Conservation (phyloP, 2,329 filamentous ascomycete species). For the Microdochium trichocladiopsis region DNA sequence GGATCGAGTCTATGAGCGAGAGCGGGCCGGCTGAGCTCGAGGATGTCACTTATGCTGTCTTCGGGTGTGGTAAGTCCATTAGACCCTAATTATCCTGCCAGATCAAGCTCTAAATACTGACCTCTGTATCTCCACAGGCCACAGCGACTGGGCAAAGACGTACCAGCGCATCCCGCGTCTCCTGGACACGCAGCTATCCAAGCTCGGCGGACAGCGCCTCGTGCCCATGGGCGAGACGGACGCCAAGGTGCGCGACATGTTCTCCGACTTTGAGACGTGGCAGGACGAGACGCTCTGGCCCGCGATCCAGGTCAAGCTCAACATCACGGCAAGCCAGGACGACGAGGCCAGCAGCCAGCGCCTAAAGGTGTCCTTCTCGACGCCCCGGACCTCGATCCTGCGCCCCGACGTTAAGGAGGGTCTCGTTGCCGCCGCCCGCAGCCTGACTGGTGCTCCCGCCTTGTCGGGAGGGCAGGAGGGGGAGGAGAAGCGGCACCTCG, state of each 20-base stretch:
- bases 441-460: background rate
- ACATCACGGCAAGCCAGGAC: slow-evolving; percentile 10
- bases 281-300: slow-evolving; percentile 49
- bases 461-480: slow-evolving; percentile 12
- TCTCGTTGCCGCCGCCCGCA: background rate
- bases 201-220: slow-evolving; percentile 38
- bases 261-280: slow-evolving; percentile 62
- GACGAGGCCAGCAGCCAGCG: slow-evolving; percentile 17
- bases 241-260: slow-evolving; percentile 57
- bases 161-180: slow-evolving; percentile 62
- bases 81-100: no score
- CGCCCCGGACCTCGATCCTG: slow-evolving; percentile 28
- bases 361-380: slow-evolving; percentile 17
- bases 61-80: slow-evolving; percentile 33
- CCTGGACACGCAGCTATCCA: slow-evolving; percentile 46
- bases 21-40: slow-evolving; percentile 23
- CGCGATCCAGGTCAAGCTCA: slow-evolving; percentile 35
- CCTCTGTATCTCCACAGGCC: slow-evolving; percentile 27
- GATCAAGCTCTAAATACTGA: no score
- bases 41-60: slow-evolving; percentile 45
- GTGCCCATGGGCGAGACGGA: slow-evolving; percentile 49
- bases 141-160: slow-evolving; percentile 47
- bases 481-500: slow-evolving; percentile 40
- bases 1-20: slow-evolving; percentile 36
- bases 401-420: background rate